Evolutionary conservation across 768 basidiomycete species (phyloP).

Genomic region (Pholiota molesta): DNA sequence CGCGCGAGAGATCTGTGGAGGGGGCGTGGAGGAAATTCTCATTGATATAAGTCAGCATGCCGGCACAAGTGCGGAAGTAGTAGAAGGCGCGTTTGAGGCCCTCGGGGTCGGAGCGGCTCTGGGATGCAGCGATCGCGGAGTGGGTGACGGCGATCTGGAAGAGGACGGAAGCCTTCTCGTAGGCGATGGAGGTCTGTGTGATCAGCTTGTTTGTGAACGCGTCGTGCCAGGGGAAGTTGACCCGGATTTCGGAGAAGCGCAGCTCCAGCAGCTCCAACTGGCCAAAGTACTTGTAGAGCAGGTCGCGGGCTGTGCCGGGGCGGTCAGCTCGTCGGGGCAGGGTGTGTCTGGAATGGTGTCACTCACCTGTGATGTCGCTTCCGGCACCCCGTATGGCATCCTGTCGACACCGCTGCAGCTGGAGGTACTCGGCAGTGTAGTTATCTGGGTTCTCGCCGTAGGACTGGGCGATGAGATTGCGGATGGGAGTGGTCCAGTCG

Average conservation of each 20-base stretch:
- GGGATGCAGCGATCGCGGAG: constrained; percentile 85
- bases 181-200: constrained; percentile 95
- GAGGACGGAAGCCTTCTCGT: constrained; percentile 96
- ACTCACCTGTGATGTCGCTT: constrained; percentile 88
- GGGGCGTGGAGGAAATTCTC: constrained; percentile 99
- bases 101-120: constrained; percentile 87
- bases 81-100: constrained; percentile 93
- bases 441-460: constrained; percentile 93
- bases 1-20: constrained; percentile 90
- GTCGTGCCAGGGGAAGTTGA: constrained; percentile 96
- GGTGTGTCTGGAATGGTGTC: background rate
- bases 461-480: constrained; percentile 82
- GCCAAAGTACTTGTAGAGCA: constrained; percentile 99
- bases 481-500: constrained; percentile 92
- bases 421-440: constrained; percentile 81
- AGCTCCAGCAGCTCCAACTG: constrained; percentile 97
- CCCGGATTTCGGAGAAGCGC: constrained; percentile 94
- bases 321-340: background rate
- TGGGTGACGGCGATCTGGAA: constrained; percentile 96
- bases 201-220: constrained; percentile 95
- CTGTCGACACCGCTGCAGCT: constrained; percentile 89
- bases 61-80: constrained; percentile 87
- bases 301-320: constrained; percentile 67
- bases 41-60: constrained; percentile 98
- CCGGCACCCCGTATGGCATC: constrained; percentile 97